Conservation (phyloP, 306 rosid genomes). For the Vicia sativa region DNA sequence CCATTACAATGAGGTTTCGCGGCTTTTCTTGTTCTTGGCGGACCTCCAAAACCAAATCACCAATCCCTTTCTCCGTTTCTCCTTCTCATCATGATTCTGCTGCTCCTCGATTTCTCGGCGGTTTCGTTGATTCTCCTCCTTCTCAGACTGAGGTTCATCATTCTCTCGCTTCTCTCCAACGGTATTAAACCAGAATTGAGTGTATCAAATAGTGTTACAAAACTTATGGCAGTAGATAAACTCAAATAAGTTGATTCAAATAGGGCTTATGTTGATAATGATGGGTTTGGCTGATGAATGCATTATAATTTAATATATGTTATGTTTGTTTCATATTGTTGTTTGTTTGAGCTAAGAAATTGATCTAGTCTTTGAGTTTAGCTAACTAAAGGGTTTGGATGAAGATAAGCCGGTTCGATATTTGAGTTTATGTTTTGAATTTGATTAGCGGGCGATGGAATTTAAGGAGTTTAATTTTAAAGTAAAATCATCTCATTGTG, state of each 20-base stretch:
- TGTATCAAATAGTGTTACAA: neutral
- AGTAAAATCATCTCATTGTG: neutral
- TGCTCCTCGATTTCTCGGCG: neutral
- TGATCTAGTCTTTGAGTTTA: neutral
- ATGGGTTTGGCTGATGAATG: neutral
- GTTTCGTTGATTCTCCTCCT: constrained; percentile 29
- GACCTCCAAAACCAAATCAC: neutral
- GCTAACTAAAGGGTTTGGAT: neutral
- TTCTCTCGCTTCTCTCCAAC: constrained; percentile 30
- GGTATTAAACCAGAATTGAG: constrained; percentile 22
- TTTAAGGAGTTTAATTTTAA: neutral
- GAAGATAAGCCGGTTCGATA: neutral
- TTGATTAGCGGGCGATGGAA: too few species aligned
- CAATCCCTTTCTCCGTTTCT: neutral
- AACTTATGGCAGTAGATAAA: neutral
- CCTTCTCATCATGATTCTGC: constrained; percentile 4
- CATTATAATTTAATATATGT: neutral
- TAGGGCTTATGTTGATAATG: too few species aligned
- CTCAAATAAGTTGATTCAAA: too few species aligned
- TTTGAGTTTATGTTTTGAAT: neutral
- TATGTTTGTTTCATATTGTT: neutral
- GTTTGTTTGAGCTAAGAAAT: neutral
- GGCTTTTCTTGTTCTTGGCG: neutral
- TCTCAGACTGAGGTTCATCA: constrained; percentile 42
- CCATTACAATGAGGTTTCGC: neutral